Conservation (phyloP, 345 rosid species). For the Gossypium arboreum region DNA sequence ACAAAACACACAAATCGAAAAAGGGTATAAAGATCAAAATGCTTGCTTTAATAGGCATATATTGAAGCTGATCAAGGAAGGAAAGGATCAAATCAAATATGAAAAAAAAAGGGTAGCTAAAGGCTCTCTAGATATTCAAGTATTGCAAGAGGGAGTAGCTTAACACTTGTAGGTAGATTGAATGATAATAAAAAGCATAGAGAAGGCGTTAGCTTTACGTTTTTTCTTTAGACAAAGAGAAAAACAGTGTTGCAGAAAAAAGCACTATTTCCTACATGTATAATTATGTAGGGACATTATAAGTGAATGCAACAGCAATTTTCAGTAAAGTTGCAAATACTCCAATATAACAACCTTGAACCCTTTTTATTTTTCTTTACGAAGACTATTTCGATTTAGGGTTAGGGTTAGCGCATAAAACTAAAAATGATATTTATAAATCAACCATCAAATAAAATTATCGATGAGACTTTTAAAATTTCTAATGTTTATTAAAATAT, state of each 20-base stretch:
- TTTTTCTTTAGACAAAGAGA: constrained; percentile 36
- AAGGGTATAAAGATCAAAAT: constrained; percentile 13
- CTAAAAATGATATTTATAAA: too few species aligned
- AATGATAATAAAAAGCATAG: constrained; percentile 26
- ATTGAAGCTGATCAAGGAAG: constrained; percentile 3
- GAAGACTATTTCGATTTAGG: too few species aligned
- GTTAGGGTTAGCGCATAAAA: too few species aligned
- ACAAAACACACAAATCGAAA: constrained; percentile 10
- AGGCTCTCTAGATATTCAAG: constrained; percentile 14
- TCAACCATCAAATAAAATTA: too few species aligned
- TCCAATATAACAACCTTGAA: background rate
- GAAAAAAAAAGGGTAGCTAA: constrained; percentile 5
- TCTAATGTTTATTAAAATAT: too few species aligned
- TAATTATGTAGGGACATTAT: constrained; percentile 38
- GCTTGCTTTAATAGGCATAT: constrained; percentile 11
- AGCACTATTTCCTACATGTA: constrained; percentile 37
- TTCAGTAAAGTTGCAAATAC: constrained; percentile 24
- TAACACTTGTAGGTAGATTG: constrained; percentile 34
- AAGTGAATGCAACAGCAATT: constrained; percentile 32
- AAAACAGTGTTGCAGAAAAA: constrained; percentile 32
- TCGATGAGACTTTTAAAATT: too few species aligned
- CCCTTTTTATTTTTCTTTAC: too few species aligned
- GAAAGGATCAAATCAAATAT: constrained; percentile 3
- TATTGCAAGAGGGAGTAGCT: constrained; percentile 24
- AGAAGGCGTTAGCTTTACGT: constrained; percentile 77